These are phyloP conservation scores for Ceriops decandra DNA, from an alignment of 345 rosid genomes.

Conservation along the genomic window DNA sequence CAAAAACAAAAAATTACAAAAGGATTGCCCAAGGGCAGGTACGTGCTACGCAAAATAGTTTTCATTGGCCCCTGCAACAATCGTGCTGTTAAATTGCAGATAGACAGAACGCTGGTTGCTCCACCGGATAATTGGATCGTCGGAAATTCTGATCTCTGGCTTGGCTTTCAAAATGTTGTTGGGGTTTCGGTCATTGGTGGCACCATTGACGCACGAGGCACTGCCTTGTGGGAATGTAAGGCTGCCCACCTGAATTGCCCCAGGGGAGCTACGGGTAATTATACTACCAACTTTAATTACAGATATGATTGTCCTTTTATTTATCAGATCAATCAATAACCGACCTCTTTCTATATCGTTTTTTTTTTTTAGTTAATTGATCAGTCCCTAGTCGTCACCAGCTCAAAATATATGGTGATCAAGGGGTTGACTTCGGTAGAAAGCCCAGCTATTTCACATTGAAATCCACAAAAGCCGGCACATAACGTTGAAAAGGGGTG, in stretches of 20 bases:
- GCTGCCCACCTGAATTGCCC: conserved; percentile 11
- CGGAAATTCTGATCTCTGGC: not conserved
- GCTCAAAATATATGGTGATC: conserved; percentile 23
- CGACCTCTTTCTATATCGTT: too few relatives aligned
- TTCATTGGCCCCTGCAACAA: conserved; percentile 10
- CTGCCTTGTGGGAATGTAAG: conserved; percentile 19
- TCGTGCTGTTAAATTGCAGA: not conserved
- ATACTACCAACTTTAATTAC: not conserved
- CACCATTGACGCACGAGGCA: conserved; percentile 17
- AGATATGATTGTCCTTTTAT: too few relatives aligned
- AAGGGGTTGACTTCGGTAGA: conserved; percentile 19
- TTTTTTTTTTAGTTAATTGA: not conserved
- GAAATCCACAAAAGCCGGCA: conserved; percentile 23
- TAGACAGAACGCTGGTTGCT: conserved; percentile 13
- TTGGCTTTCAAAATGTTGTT: conserved; percentile 14
- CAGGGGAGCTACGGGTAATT: conserved; percentile 18
- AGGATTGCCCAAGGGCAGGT: conserved; percentile 18
- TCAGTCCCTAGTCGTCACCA: conserved; percentile 25
- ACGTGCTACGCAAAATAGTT: conserved; percentile 9
- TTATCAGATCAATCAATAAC: too few relatives aligned
- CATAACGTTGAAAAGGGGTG: conserved; percentile 13
- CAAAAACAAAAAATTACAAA: too few relatives aligned
- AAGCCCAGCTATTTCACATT: conserved; percentile 32
- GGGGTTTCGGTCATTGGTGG: conserved; percentile 22
- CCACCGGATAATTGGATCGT: conserved; percentile 1